Conservation (phyloP, 108 stramenopile species). For the Fragilaria crotonensis region DNA sequence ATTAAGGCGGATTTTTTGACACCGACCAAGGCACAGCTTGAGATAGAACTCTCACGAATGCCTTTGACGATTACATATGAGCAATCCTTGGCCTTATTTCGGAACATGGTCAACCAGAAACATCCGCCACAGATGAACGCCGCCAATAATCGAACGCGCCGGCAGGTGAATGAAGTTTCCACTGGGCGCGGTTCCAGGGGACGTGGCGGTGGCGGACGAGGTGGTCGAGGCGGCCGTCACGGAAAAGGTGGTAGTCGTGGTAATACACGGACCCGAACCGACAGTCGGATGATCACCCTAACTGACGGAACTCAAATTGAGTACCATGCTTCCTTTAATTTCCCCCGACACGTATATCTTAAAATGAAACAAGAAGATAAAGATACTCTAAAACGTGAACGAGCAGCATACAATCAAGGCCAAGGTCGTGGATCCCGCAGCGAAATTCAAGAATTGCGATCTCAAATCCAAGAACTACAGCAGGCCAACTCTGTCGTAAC, state of each 20-base stretch:
- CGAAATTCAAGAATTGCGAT: too few species aligned
- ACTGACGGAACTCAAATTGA: neutral
- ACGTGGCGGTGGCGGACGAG: neutral
- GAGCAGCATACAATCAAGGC: neutral
- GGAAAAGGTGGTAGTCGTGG: neutral
- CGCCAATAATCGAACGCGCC: neutral
- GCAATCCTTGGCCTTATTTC: neutral
- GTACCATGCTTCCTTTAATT: neutral
- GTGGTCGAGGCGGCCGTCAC: neutral
- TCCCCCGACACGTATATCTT: neutral
- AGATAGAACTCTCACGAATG: too few species aligned
- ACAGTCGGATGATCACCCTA: neutral
- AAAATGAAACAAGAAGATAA: neutral
- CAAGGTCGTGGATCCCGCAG: too few species aligned
- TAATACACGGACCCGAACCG: neutral
- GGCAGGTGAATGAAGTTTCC: neutral
- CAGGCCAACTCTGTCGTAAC: too few species aligned
- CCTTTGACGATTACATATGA: neutral
- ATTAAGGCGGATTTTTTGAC: too few species aligned
- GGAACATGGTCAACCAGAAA: too few species aligned
- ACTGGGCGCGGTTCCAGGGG: constrained; percentile 5
- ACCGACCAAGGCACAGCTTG: too few species aligned
- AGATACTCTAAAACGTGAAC: neutral
- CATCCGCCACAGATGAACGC: too few species aligned
- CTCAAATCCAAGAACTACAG: too few species aligned